Conservation (phyloP, 495 filamentous ascomycete species). For the Neurospora tetraspora region DNA sequence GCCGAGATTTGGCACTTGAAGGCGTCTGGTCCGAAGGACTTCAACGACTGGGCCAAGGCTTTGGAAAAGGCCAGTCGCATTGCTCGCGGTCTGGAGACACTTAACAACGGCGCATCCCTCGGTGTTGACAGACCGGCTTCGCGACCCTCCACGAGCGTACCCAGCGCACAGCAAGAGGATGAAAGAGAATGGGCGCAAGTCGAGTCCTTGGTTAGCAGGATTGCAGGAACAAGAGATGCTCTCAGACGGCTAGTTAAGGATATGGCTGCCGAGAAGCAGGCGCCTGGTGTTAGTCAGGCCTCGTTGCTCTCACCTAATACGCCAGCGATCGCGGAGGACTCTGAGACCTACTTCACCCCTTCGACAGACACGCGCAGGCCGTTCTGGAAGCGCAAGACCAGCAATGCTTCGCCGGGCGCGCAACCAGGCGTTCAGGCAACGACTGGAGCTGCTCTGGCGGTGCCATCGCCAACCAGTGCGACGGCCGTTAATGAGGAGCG, state of each 20-base stretch:
- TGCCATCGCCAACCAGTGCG: conserved; percentile 40
- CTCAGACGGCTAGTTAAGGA: conserved; percentile 75
- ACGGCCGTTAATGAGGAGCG: conserved; percentile 37
- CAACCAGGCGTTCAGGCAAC: conserved; percentile 26
- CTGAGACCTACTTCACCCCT: conserved; percentile 33
- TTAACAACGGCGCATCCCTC: conserved; percentile 7
- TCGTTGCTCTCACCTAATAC: conserved; percentile 31
- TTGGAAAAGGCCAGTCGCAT: conserved; percentile 65
- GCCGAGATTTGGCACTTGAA: conserved; percentile 96
- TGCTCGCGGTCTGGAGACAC: conserved; percentile 35
- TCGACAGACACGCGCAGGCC: conserved; percentile 37
- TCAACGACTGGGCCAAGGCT: conserved; percentile 74
- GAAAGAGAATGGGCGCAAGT: conserved; percentile 79
- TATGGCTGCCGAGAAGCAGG: conserved; percentile 54
- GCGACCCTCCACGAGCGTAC: conserved; percentile 6
- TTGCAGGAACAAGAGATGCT: conserved; percentile 82
- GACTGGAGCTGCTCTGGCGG: conserved; percentile 47
- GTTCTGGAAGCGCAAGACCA: conserved; percentile 91
- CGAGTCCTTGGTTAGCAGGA: conserved; percentile 67
- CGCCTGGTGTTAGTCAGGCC: conserved; percentile 12
- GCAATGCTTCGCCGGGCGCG: conserved; percentile 30
- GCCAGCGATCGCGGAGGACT: conserved; percentile 31
- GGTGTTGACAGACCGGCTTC: conserved; percentile 7
- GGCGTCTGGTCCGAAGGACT: conserved; percentile 71
- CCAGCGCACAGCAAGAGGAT: conserved; percentile 40